Evolutionary conservation across 2,329 filamentous ascomycete genomes (phyloP).

Genomic region (Penicillium sp.): DNA sequence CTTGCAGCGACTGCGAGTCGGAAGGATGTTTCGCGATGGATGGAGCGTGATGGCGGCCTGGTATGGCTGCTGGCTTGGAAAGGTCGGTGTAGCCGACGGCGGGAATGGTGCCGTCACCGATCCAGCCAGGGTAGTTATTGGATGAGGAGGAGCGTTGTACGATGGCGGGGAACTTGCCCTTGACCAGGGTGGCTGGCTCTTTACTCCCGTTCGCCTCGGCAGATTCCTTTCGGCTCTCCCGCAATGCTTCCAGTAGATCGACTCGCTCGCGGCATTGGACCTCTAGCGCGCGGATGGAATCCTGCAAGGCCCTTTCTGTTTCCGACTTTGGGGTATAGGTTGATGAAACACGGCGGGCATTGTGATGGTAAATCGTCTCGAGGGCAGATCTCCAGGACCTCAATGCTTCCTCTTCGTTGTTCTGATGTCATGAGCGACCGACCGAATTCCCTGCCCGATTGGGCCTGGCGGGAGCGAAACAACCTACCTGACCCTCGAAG

Average conservation of each 20-base stretch:
- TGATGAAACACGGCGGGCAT: slow-evolving; percentile 71
- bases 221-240: slow-evolving; percentile 61
- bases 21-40: slow-evolving; percentile 24
- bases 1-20: slow-evolving; percentile 23
- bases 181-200: slow-evolving; percentile 25
- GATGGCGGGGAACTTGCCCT: slow-evolving; percentile 30
- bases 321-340: slow-evolving; percentile 73
- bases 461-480: not conserved
- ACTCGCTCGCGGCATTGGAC: slow-evolving; percentile 92
- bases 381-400: slow-evolving; percentile 88
- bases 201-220: slow-evolving; percentile 28
- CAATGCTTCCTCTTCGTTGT: slow-evolving; percentile 87
- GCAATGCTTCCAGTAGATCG: slow-evolving; percentile 80
- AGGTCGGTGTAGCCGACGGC: slow-evolving; percentile 77
- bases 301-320: slow-evolving; percentile 78
- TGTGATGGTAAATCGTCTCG: slow-evolving; percentile 84
- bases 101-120: slow-evolving; percentile 80
- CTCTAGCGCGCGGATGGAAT: slow-evolving; percentile 80
- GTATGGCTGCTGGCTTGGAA: slow-evolving; percentile 68
- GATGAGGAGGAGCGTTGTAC: slow-evolving; percentile 23
- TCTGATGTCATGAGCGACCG: slow-evolving; percentile 54
- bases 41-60: slow-evolving; percentile 42
- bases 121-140: slow-evolving; percentile 57
- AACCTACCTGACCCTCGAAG: slow-evolving; percentile 82
- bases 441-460: not conserved